Evolutionary conservation across 768 basidiomycete genomes (phyloP), one percentile per base, ranked within the genome.

Genomic region (Mrakia blollopis): DNA sequence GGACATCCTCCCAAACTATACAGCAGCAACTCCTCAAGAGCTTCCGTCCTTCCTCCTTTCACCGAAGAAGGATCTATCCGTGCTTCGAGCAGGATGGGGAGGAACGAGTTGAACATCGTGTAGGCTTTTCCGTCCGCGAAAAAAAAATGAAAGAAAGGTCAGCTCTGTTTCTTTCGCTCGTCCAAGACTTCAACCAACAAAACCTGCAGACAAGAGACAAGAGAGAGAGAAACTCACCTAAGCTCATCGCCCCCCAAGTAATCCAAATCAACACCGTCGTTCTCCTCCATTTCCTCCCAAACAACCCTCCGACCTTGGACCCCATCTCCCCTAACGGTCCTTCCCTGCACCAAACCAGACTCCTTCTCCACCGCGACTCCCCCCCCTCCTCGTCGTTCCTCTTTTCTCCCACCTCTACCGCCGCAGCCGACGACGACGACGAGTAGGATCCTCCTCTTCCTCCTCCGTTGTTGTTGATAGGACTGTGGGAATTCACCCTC

Each of bases 91-190:
- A 94, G 85, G 81, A 92, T 95, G 0, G 94, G 94, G 28, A 94
- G 87, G 81, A 89, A 96, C 37, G 94, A 92, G 81, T 95, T 96
- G 84, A 96, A 95, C 90, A 96, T 93, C 2, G 92, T 94, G 80
- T 89, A 93, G 0, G 89, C 91, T 92, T 41, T 41, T n/a, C n/a
- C n/a, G n/a, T n/a, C n/a, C n/a, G 18, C 47, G 18, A 75, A 30
- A 74, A 28, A 25, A 71, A 28, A 50, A 32, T 8, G 47, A 50
- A 14, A 6, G 39, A 63, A 14, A 28, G 39, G 47, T n/a, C 25
- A 75, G 60, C 18, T 50, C 18, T 14, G 2, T 18, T 2, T 30
- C 44, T 16, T 44, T 14, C 61, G 3, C 44, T n/a, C 37, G 23
- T 23, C 30, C 18, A 28, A 18, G 39, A 47, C 30, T 25, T 3